Base-by-base conservation (phyloP, 768 basidiomycete species). In the Clavaria fumosa region DNA sequence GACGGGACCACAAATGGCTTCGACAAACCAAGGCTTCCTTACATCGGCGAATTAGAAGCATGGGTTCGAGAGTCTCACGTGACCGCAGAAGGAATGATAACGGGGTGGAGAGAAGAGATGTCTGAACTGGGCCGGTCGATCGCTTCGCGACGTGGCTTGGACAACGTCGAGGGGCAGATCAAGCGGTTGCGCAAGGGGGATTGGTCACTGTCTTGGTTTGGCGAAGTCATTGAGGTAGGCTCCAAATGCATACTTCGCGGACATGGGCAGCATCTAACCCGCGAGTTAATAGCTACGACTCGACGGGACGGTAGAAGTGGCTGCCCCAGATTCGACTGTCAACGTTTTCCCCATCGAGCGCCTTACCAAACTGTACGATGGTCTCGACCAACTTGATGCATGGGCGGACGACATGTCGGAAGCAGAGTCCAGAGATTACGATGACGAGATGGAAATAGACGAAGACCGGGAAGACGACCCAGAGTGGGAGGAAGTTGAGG, bases 1-100 rank as follows among this genome's bases (percentile, higher is more conserved):
- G 61, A 64, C 45, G 75, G 73, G 28, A 60, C 66, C n/a, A 78
- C 71, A 10, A 95, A 91, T 51, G 83, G 85, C 7, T 68, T 69
- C 23, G 51, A 65, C 21, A 53, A 60, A 9, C 84, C 89, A 3
- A 62, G 66, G 40, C 79, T 96, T 22, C 88, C 89, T 6, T 67
- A 67, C 35, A 79, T 96, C 19, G 90, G 90, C 19, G 84, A 90
- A 56, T 53, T 86, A 18, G 88, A 89, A 50, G 53, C 66, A 17
- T 85, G 83, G 78, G 74, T 85, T 18, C 69, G 72, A 33, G 78
- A 88, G 47, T 45, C 58, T 23, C 68, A 72, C 0, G 54, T 66
- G 18, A 50, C 62, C 19, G 60, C 62, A 17, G 60, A 67, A 40
- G 71, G 71, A 4, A 65, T 72, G 38, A 54, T 75, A 34, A 55